Conservation (phyloP, 1,284 basidiomycete species). For the Papiliotrema nemorosa region DNA sequence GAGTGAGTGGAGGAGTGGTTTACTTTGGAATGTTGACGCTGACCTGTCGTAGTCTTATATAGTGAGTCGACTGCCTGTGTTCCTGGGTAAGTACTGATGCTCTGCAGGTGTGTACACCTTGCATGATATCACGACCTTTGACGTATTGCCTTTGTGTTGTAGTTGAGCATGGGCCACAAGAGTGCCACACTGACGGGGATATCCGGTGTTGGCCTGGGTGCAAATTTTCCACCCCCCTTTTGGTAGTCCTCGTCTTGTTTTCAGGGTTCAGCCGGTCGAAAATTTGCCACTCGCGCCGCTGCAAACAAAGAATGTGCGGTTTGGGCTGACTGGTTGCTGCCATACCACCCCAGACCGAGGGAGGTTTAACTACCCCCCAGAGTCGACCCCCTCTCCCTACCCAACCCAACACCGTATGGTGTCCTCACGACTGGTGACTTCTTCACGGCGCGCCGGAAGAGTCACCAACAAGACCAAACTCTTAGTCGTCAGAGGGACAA, state of each 20-base stretch:
- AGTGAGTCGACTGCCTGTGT: neutral
- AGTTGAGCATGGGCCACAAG: too few relatives aligned
- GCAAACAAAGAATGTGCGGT: neutral
- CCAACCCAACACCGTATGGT: conserved; percentile 6
- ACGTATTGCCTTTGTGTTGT: too few relatives aligned
- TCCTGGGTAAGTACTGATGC: too few relatives aligned
- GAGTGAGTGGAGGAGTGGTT: neutral
- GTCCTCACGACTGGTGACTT: conserved; percentile 34
- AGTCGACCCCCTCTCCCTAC: conserved; percentile 2
- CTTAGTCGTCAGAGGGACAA: conserved; percentile 75
- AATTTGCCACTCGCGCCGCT: neutral
- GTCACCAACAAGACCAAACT: conserved; percentile 88
- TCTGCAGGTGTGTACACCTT: too few relatives aligned
- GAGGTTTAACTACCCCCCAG: neutral
- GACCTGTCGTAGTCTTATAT: neutral
- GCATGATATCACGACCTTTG: too few relatives aligned
- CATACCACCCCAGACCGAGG: too few relatives aligned
- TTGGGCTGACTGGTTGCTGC: too few relatives aligned
- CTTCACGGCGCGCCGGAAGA: conserved; percentile 50
- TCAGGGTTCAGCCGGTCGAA: neutral
- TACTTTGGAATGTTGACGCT: neutral
- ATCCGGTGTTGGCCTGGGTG: neutral
- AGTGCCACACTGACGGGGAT: too few relatives aligned
- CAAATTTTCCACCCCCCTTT: neutral
- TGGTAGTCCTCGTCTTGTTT: neutral